Conservation (phyloP, 1,139 yeast genomes). For the Spencermartinsiella ligniputridi region DNA sequence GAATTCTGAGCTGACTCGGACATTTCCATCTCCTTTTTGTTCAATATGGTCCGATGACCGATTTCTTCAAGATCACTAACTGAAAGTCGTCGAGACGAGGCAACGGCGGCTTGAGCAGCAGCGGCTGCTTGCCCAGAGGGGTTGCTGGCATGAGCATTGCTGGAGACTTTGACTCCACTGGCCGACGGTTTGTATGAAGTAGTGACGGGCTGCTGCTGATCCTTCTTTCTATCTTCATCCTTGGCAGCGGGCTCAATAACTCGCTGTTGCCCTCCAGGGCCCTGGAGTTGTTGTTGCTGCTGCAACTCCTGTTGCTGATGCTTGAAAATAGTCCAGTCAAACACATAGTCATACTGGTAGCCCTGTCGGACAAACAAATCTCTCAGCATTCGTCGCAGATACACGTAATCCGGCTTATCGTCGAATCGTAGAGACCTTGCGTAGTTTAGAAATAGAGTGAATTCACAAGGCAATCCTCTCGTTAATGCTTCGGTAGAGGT, state of each 20-base stretch:
- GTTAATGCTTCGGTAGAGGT: conserved; percentile 87
- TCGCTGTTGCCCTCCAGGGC: conserved; percentile 1
- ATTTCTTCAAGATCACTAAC: conserved; percentile 1
- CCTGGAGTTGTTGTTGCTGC: conserved; percentile 24
- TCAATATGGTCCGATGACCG: background rate
- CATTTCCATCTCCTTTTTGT: background rate
- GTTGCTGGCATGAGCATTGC: background rate
- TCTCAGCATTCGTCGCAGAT: conserved; percentile 82
- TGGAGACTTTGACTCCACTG: conserved; percentile 1
- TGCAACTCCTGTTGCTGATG: conserved; percentile 41
- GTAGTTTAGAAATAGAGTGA: conserved; percentile 82
- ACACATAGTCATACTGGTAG: conserved; percentile 88
- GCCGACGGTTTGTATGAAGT: conserved; percentile 3
- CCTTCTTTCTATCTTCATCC: conserved; percentile 2
- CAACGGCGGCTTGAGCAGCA: conserved; percentile 7
- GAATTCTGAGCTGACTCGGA: background rate
- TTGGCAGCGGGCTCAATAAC: background rate
- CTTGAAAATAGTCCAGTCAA: conserved; percentile 95
- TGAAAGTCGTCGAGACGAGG: background rate
- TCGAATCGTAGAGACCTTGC: conserved; percentile 89
- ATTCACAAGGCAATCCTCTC: conserved; percentile 88
- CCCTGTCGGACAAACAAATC: conserved; percentile 86
- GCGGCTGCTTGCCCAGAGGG: conserved; percentile 1
- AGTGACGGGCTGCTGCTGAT: conserved; percentile 18
- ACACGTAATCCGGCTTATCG: conserved; percentile 93